phyloP scores from a whole-genome alignment of 768 basidiomycete genomes.

The Leucocoprinus birnbaumii region DNA sequence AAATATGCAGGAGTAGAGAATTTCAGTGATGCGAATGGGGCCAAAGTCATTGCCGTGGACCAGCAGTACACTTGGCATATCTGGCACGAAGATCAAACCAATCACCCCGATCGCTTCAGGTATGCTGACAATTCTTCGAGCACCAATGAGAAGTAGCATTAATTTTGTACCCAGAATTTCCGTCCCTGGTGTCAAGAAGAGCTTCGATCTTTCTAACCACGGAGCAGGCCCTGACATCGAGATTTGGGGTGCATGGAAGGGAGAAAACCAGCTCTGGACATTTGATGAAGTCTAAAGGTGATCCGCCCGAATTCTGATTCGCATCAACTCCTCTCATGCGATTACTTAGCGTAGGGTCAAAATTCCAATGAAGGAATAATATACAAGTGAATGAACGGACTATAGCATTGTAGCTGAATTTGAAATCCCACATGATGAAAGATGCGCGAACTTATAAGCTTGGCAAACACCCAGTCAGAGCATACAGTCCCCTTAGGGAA shows the following conservation, averaged over 20 bases:
- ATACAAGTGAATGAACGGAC: too few species aligned
- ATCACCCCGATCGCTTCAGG: slow-evolving; percentile 16
- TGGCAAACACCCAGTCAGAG: too few species aligned
- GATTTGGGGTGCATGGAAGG: slow-evolving; percentile 39
- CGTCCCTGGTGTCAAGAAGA: slow-evolving; percentile 29
- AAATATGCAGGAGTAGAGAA: slow-evolving; percentile 28
- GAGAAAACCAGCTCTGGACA: slow-evolving; percentile 34
- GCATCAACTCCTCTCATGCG: too few species aligned
- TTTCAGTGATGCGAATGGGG: slow-evolving; percentile 19
- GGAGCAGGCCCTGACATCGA: slow-evolving; percentile 39
- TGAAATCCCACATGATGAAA: too few species aligned
- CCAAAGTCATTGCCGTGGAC: slow-evolving; percentile 23
- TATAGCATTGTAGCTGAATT: too few species aligned
- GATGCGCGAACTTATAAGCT: too few species aligned
- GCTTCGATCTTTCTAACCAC: slow-evolving; percentile 39
- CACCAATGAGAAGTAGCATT: background rate
- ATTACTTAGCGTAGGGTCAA: too few species aligned
- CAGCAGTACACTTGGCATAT: slow-evolving; percentile 34
- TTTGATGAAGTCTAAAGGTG: slow-evolving; percentile 21
- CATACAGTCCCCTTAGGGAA: too few species aligned
- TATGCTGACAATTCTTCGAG: slow-evolving; percentile 18
- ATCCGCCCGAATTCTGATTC: too few species aligned
- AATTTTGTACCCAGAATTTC: slow-evolving; percentile 28
- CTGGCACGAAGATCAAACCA: slow-evolving; percentile 26
- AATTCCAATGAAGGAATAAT: too few species aligned